Evolutionary conservation across 2,329 filamentous ascomycete genomes (phyloP), one percentile per base, ranked within the genome.

Genomic region (Fusarium dimerum): DNA sequence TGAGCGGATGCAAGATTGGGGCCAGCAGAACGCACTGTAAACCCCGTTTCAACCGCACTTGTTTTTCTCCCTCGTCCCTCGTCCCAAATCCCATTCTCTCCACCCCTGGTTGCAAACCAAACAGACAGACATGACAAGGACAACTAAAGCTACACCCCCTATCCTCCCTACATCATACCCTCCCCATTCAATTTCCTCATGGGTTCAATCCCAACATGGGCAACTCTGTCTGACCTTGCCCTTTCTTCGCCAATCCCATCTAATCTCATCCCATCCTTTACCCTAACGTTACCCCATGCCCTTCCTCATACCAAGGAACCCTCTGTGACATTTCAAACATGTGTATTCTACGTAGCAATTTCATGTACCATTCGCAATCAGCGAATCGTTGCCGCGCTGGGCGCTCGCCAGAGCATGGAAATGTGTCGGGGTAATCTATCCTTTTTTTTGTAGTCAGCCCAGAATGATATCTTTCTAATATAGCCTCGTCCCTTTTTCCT

Each of bases 221-320:
- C 30, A 52, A 39, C 48, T 46, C 45, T 40, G 48, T 46, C 45
- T 40, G 48, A 50, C 46, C 55, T 50, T 51, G 48, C 47, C 46
- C 55, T 50, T 51, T 45, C 47, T 52, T 59, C 51, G 50, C 51
- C 57, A 62, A 59, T 60, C 60, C 61, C 60, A 66, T 59, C 55
- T 61, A 56, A 59, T 59, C 63, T 56, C 61, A 56, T 51, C 52
- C 56, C 56, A 60, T 59, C 48, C 50, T 48, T 12, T 52, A 40
- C 48, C 47, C 44, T 52, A 39, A 26, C 20, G 20, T 26, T 26
- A 26, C 29, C 34, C 52, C 57, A 60, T 57, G 20, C 52, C 58
- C 58, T 54, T 54, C 51, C 47, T 53, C 41, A 39, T 38, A 43
- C 26, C 41, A 43, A 36, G 40, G 47, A 38, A 38, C 40, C 51